Conservation (phyloP, 2,329 filamentous ascomycete genomes). For the Phyllosticta citribraziliensis region DNA sequence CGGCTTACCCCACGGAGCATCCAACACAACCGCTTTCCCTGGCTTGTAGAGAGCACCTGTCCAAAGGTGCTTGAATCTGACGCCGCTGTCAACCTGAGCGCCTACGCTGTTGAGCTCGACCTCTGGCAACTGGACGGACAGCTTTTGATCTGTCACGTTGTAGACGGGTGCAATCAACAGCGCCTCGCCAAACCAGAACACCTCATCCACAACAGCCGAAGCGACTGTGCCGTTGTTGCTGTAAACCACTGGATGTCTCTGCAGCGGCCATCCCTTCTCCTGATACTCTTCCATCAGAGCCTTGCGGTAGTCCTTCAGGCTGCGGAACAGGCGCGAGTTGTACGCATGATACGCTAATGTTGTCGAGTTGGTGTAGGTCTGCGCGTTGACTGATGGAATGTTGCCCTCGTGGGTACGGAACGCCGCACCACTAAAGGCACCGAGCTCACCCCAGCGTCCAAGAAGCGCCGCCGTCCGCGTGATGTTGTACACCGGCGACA, state of each 20-base stretch:
- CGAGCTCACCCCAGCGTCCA: constrained; percentile 29
- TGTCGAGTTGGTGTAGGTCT: constrained; percentile 27
- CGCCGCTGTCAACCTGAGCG: neutral
- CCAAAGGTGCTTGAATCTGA: constrained; percentile 19
- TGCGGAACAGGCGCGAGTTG: constrained; percentile 27
- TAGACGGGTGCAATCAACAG: constrained; percentile 21
- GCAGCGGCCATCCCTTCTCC: constrained; percentile 20
- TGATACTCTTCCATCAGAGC: constrained; percentile 19
- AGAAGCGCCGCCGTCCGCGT: constrained; percentile 27
- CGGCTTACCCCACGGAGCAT: constrained; percentile 20
- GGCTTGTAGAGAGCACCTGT: constrained; percentile 15
- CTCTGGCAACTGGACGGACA: constrained; percentile 18
- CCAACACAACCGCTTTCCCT: constrained; percentile 16
- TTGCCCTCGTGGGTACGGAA: constrained; percentile 32
- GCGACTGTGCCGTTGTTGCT: constrained; percentile 16
- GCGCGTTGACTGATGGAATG: constrained; percentile 26
- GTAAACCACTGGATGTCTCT: constrained; percentile 18
- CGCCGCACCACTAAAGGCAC: constrained; percentile 24
- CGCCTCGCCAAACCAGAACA: constrained; percentile 19
- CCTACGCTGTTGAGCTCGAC: constrained; percentile 7
- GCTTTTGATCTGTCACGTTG: constrained; percentile 15
- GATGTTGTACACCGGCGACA: constrained; percentile 20
- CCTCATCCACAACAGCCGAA: constrained; percentile 18
- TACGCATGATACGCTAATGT: constrained; percentile 27
- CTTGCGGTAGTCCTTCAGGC: constrained; percentile 24